Conservation (phyloP, 768 basidiomycete genomes). For the Lactarius vividus region DNA sequence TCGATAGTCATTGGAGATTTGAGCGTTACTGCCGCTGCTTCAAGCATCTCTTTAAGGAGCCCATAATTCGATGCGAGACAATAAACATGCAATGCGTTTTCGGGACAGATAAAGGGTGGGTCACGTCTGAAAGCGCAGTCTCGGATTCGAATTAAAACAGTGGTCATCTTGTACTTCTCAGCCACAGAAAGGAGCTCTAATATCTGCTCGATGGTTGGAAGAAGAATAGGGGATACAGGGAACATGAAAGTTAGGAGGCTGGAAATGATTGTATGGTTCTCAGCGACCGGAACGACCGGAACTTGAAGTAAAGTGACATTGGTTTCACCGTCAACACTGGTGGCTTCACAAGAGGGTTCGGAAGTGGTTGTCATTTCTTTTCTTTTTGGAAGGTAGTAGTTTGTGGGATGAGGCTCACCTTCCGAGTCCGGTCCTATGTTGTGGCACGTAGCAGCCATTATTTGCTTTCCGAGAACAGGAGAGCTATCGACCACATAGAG, state of each 20-base stretch:
- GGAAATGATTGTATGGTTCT: not conserved
- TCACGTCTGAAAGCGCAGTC: too few species aligned
- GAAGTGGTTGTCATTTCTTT: not conserved
- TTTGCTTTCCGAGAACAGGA: not conserved
- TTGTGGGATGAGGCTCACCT: not conserved
- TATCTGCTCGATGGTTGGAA: not conserved
- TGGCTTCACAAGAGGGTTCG: too few species aligned
- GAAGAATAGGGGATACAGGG: not conserved
- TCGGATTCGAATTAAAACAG: too few species aligned
- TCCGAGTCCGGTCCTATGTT: not conserved
- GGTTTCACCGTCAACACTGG: too few species aligned
- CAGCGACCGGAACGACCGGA: not conserved
- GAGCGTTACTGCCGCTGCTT: not conserved
- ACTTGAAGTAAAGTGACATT: too few species aligned
- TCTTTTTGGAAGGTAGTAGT: not conserved
- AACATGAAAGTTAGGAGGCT: not conserved
- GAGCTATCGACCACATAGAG: not conserved
- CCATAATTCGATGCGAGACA: not conserved
- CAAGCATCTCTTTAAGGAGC: not conserved
- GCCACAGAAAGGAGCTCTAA: not conserved
- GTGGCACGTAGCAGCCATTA: not conserved
- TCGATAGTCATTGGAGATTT: not conserved
- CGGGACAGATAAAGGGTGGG: too few species aligned
- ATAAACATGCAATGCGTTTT: conserved; percentile 2
- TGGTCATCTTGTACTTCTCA: not conserved